Base-by-base conservation (phyloP, 2,329 filamentous ascomycete genomes). In the Parasarocladium wereldwijsianum region DNA sequence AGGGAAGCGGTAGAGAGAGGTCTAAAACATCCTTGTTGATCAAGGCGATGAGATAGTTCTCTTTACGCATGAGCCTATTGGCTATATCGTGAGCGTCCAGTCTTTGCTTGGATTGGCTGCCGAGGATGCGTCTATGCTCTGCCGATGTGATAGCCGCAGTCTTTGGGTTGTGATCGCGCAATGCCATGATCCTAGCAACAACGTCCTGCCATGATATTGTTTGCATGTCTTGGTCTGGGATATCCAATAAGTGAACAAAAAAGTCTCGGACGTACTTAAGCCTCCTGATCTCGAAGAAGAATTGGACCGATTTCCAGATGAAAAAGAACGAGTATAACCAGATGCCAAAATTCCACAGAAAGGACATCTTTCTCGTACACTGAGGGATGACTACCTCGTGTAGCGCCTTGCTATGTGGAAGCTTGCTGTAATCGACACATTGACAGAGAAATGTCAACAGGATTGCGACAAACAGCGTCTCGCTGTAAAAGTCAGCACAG, bases 1-100 rank as follows among this genome's bases (percentile, higher is more conserved):
- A 86, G 0, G 90, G 90, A 3, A 98, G 54, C 2, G 84, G 83
- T 3, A 94, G 66, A 0, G 81, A 85, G 26, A 96, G 62, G 46
- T 98, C 77, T 24, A 98, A 55, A 21, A 96, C 72, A 36, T 96
- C 90, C 52, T 98, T 96, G 61, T 98, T 98, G 57, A 96, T 84
- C 44, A 98, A 64, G 4, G 90, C 90, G 43, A 98, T 94, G 38
- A 94, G 70, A 44, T 94, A 98, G 46, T 98, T 98, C 38, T 94
- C 87, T 46, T 83, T 80, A 35, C 90, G 77, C 90, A 98, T 96
- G 26, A 98, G 58, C 18, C 90, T 74, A 47, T 96, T 98, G 6
- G 90, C 90, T 49, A 98, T 96, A 46, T 94, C 90, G 44, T 94
- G 84, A 8, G 90, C 90, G 52, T 94, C 90, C 42, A 98, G 76